phyloP scores from a whole-genome alignment of 441 rosid genomes.

The Brassica balearica region DNA sequence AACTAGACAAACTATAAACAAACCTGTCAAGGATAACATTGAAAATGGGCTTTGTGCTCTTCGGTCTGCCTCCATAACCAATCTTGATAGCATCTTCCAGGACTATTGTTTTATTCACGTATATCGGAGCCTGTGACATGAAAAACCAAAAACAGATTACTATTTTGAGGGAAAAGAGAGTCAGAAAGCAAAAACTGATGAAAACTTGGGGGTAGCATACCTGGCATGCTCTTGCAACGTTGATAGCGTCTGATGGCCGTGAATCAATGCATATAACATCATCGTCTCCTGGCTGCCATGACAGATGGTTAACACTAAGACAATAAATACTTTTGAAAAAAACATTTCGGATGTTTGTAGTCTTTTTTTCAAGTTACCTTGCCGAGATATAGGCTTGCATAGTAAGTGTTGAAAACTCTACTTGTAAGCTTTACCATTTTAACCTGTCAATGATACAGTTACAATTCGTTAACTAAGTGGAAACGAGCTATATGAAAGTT shows the following conservation, averaged over 20 bases:
- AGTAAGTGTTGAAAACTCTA: slow-evolving; percentile 71
- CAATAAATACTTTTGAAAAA: background rate
- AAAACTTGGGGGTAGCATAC: too few species aligned
- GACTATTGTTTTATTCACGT: slow-evolving; percentile 77
- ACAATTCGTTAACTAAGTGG: slow-evolving; percentile 9
- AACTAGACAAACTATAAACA: slow-evolving; percentile 22
- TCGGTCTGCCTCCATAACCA: slow-evolving; percentile 70
- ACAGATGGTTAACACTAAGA: slow-evolving; percentile 30
- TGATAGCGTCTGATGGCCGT: slow-evolving; percentile 96
- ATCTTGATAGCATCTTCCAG: slow-evolving; percentile 76
- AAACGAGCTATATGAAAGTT: background rate
- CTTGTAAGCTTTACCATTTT: slow-evolving; percentile 86
- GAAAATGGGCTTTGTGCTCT: slow-evolving; percentile 59
- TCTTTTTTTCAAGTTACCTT: slow-evolving; percentile 56
- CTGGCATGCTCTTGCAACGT: slow-evolving; percentile 83
- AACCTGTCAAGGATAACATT: slow-evolving; percentile 89
- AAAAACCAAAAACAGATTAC: slow-evolving; percentile 14
- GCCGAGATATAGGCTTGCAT: slow-evolving; percentile 69
- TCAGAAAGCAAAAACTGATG: background rate
- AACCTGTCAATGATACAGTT: slow-evolving; percentile 55
- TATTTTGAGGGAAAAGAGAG: background rate
- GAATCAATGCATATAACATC: slow-evolving; percentile 68
- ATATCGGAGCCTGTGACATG: slow-evolving; percentile 80
- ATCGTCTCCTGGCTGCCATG: slow-evolving; percentile 70
- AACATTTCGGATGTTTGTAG: background rate